Percentiles rank a stretch among this genome's conserved stretches.
These are phyloP conservation scores for Metschnikowia gruessii DNA, from an alignment of 805 yeast genomes.

Conservation along the genomic window DNA sequence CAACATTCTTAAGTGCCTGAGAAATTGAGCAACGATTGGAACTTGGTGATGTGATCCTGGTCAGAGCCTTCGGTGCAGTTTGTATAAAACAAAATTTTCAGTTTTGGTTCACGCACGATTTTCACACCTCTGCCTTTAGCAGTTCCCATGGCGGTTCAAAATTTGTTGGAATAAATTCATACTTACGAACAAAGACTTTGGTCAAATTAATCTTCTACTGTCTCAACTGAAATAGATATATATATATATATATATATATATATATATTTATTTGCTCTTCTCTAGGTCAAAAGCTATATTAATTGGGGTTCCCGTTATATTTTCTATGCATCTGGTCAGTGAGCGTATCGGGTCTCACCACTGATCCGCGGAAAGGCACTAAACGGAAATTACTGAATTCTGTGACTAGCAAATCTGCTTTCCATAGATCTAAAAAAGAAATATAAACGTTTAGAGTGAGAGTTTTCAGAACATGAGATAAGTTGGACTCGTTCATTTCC, in stretches of 20 bases:
- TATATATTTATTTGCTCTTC: too few relatives aligned
- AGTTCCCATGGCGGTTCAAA: neutral
- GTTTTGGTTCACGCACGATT: conserved; percentile 12
- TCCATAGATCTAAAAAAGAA: too few relatives aligned
- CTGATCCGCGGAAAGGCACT: neutral
- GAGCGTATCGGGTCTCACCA: neutral
- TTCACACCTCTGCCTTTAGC: neutral
- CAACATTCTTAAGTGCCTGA: conserved; percentile 12
- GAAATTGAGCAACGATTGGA: conserved; percentile 2
- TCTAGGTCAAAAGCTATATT: too few relatives aligned
- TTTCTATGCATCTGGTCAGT: too few relatives aligned
- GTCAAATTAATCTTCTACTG: too few relatives aligned
- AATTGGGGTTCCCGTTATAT: too few relatives aligned
- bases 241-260: too few relatives aligned
- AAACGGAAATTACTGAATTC: neutral
- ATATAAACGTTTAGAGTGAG: too few relatives aligned
- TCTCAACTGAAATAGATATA: too few relatives aligned
- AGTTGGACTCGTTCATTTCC: too few relatives aligned
- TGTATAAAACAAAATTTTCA: conserved; percentile 12
- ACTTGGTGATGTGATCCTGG: conserved; percentile 1
- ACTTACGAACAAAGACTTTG: too few relatives aligned
- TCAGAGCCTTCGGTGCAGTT: conserved; percentile 5
- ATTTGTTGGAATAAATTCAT: neutral
- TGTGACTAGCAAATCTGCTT: neutral
- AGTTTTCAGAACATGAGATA: too few relatives aligned